Evolutionary conservation across 768 basidiomycete genomes (phyloP).

Genomic region (Tubosaeta brunneosetosa): DNA sequence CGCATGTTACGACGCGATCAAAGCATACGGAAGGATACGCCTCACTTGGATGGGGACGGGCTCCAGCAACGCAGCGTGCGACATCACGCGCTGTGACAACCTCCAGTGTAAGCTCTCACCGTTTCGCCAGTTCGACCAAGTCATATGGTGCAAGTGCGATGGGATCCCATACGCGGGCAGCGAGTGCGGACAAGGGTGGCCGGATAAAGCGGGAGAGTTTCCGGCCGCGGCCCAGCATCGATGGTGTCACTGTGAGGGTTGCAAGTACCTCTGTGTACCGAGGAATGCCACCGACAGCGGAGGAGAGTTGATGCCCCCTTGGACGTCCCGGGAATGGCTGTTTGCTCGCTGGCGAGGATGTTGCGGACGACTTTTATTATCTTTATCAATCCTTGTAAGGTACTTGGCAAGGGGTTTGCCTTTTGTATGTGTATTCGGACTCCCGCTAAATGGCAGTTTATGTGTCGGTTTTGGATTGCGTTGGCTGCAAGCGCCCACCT

Average conservation of each 20-base stretch:
- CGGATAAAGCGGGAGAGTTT: constrained; percentile 72
- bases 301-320: constrained; percentile 10
- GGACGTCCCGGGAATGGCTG: neutral
- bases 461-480: neutral
- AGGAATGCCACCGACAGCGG: constrained; percentile 25
- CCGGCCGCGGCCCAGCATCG: constrained; percentile 73
- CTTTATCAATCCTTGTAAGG: constrained; percentile 21
- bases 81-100: constrained; percentile 18
- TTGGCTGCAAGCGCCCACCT: too few species aligned
- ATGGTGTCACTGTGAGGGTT: constrained; percentile 29
- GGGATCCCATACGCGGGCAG: constrained; percentile 10
- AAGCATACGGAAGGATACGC: constrained; percentile 26
- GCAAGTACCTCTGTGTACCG: constrained; percentile 8
- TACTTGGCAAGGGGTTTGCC: neutral
- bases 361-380: constrained; percentile 15
- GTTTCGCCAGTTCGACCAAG: constrained; percentile 10
- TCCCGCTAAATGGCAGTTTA: neutral
- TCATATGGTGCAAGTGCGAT: constrained; percentile 11
- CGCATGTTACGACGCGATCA: constrained; percentile 22
- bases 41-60: constrained; percentile 33
- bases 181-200: constrained; percentile 40
- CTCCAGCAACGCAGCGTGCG: constrained; percentile 32
- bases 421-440: constrained; percentile 1
- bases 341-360: constrained; percentile 22
- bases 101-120: constrained; percentile 7